A percentile compares a stretch with the other conserved stretches of the same genome.
Conservation (phyloP, 768 basidiomycete species). For the Neoboletus magnificus region DNA sequence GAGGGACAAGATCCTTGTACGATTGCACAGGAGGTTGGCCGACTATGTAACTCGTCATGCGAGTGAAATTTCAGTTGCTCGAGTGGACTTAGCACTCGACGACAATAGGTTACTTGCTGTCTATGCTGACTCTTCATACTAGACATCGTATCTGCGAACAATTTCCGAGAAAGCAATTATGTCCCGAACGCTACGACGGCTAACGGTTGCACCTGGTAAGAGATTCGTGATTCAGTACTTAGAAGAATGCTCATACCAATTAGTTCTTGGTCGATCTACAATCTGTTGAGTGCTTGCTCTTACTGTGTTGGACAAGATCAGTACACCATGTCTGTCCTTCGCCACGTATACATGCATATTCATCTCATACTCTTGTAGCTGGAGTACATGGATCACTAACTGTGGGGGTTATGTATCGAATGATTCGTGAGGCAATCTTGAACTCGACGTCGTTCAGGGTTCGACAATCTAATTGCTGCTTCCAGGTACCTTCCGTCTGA, state of each 20-base stretch:
- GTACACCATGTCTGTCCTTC: slow-evolving; percentile 14
- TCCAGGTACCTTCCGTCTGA: slow-evolving; percentile 25
- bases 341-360: background rate
- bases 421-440: slow-evolving; percentile 16
- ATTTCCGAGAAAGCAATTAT: slow-evolving; percentile 18
- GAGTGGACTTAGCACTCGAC: background rate
- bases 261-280: slow-evolving; percentile 32
- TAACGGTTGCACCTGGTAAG: slow-evolving; percentile 26
- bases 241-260: background rate
- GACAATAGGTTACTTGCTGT: background rate
- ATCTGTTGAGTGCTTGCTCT: slow-evolving; percentile 28
- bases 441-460: background rate
- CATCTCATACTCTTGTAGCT: slow-evolving; percentile 15
- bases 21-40: slow-evolving; percentile 16
- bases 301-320: slow-evolving; percentile 10
- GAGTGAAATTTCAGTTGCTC: background rate
- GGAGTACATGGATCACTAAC: slow-evolving; percentile 15
- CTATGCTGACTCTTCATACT: background rate
- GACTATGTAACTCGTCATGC: slow-evolving; percentile 17
- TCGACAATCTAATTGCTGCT: background rate
- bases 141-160: slow-evolving; percentile 15
- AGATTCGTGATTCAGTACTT: background rate
- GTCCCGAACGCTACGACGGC: slow-evolving; percentile 16
- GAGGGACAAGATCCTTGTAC: slow-evolving; percentile 11
- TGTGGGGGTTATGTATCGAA: slow-evolving; percentile 17